Evolutionary conservation across 345 rosid genomes (phyloP).

Genomic region (Geranium rotundifolium): DNA sequence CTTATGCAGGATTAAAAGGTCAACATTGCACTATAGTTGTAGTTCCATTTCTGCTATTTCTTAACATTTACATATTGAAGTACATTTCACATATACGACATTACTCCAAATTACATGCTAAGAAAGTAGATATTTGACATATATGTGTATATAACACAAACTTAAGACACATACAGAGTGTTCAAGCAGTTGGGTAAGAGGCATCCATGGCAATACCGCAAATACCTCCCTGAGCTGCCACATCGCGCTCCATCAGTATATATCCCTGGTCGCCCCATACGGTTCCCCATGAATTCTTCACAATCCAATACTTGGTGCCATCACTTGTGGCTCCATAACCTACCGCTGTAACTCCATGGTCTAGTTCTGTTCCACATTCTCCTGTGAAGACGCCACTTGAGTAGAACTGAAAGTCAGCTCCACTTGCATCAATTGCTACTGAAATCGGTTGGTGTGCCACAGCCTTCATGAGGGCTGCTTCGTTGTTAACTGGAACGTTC

Average conservation of each 20-base stretch:
- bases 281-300: not conserved
- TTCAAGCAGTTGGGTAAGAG: not conserved
- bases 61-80: no score
- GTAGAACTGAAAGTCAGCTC: slow-evolving; percentile 14
- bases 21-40: no score
- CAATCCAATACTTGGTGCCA: no score
- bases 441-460: slow-evolving; percentile 23
- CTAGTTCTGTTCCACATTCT: slow-evolving; percentile 5
- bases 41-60: no score
- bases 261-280: not conserved
- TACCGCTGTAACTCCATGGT: slow-evolving; percentile 1
- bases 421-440: slow-evolving; percentile 31
- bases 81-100: no score
- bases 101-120: no score
- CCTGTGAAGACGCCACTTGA: slow-evolving; percentile 5
- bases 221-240: not conserved
- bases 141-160: no score
- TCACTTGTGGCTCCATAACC: no score
- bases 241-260: not conserved
- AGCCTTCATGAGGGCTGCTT: slow-evolving; percentile 19
- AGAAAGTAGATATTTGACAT: no score
- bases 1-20: no score
- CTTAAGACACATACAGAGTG: not conserved
- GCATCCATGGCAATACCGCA: slow-evolving; percentile 1
- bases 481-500: slow-evolving; percentile 12